A percentile compares a stretch with the other conserved stretches of the same genome.
These are phyloP conservation scores for Candida sanyaensis DNA, from an alignment of 1,139 yeast genomes.

Conservation along the genomic window DNA sequence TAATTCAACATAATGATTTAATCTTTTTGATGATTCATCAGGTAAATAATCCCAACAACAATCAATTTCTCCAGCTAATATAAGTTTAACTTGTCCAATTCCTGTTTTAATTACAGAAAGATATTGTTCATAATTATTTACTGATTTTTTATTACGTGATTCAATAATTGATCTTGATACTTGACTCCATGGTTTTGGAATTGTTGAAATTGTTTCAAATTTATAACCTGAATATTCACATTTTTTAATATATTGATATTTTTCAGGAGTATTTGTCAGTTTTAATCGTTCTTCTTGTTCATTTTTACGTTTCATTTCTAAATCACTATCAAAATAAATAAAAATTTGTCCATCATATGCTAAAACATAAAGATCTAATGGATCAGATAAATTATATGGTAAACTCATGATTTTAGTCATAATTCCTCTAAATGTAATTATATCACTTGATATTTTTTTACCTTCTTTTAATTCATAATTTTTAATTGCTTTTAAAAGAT, in stretches of 20 bases:
- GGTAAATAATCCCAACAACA: slow-evolving; percentile 84
- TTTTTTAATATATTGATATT: slow-evolving; percentile 35
- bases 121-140: slow-evolving; percentile 75
- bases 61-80: slow-evolving; percentile 90
- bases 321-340: slow-evolving; percentile 60
- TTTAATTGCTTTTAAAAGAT: slow-evolving; percentile 57
- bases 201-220: slow-evolving; percentile 77
- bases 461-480: slow-evolving; percentile 51
- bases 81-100: slow-evolving; percentile 66
- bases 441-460: slow-evolving; percentile 41
- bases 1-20: slow-evolving; percentile 81
- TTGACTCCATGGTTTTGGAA: slow-evolving; percentile 75
- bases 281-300: slow-evolving; percentile 25
- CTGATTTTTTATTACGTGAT: slow-evolving; percentile 55
- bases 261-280: slow-evolving; percentile 33
- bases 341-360: slow-evolving; percentile 82
- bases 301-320: slow-evolving; percentile 31
- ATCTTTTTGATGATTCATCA: slow-evolving; percentile 39
- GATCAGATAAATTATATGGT: slow-evolving; percentile 57
- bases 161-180: slow-evolving; percentile 68
- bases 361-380: slow-evolving; percentile 65
- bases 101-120: slow-evolving; percentile 81
- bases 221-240: slow-evolving; percentile 75
- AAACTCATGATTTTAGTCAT: slow-evolving; percentile 67
- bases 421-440: slow-evolving; percentile 83